These are phyloP conservation scores for Ustanciosporium gigantosporum DNA, from an alignment of 1,284 basidiomycete genomes.

Conservation along the genomic window DNA sequence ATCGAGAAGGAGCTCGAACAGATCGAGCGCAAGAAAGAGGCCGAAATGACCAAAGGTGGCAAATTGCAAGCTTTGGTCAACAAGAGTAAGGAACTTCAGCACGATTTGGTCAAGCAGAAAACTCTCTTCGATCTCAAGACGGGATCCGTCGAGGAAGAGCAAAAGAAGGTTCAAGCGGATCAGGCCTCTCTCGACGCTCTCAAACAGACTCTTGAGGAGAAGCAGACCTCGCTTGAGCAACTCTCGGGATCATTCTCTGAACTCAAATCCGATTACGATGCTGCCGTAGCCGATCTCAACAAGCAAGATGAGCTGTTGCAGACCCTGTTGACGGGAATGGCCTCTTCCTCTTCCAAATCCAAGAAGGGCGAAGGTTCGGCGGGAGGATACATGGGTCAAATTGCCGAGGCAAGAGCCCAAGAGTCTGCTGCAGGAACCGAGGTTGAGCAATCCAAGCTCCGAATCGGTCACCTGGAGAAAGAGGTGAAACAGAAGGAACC, in stretches of 20 bases:
- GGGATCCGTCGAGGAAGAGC: conserved; percentile 78
- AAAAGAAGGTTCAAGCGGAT: conserved; percentile 68
- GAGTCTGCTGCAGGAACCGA: conserved; percentile 79
- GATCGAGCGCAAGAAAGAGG: conserved; percentile 65
- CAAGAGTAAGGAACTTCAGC: conserved; percentile 76
- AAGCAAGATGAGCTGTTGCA: conserved; percentile 92
- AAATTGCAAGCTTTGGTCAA: conserved; percentile 79
- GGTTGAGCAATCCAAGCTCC: conserved; percentile 79
- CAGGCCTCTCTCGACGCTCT: conserved; percentile 64
- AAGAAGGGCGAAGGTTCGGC: conserved; percentile 66
- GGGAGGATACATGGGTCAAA: conserved; percentile 94
- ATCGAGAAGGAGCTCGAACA: conserved; percentile 65
- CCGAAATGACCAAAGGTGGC: conserved; percentile 73
- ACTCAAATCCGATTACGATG: conserved; percentile 70
- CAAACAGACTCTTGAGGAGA: conserved; percentile 64
- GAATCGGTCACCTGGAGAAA: conserved; percentile 77
- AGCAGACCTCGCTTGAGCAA: conserved; percentile 20
- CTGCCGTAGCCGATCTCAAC: conserved; percentile 70
- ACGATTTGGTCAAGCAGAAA: conserved; percentile 80
- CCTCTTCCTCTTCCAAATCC: conserved; percentile 68
- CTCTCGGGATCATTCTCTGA: conserved; percentile 37
- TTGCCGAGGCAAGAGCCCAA: conserved; percentile 81
- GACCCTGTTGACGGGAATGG: conserved; percentile 88
- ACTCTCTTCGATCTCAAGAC: conserved; percentile 86
- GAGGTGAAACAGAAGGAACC: conserved; percentile 79